These are phyloP conservation scores for Saccharomycopsis sp. DNA, from an alignment of 805 yeast genomes.

Conservation along the genomic window DNA sequence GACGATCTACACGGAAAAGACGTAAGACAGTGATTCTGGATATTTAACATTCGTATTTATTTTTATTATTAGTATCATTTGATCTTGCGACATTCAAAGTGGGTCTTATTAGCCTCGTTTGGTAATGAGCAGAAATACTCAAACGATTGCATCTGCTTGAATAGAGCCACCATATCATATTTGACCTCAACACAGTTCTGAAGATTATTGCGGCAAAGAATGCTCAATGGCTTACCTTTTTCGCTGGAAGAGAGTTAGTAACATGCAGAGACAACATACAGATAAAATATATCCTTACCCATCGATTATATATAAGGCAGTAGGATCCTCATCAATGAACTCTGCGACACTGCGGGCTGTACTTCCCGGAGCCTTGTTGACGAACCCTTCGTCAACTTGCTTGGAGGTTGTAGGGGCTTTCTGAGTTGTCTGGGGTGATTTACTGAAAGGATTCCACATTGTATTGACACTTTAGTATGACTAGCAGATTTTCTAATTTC, in stretches of 20 bases:
- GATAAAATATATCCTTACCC: conserved; percentile 7
- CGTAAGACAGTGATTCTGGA: not conserved
- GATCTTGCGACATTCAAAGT: conserved; percentile 21
- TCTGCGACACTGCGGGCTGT: conserved; percentile 10
- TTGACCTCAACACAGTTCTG: conserved; percentile 17
- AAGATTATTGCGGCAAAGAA: conserved; percentile 16
- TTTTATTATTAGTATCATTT: not conserved
- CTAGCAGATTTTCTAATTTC: no score
- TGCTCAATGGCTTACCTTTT: conserved; percentile 16
- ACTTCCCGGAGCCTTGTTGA: conserved; percentile 4
- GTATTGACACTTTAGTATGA: no score
- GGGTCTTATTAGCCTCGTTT: conserved; percentile 13
- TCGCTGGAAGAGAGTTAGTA: not conserved
- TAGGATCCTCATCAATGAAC: conserved; percentile 16
- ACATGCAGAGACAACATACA: no score
- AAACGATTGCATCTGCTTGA: conserved; percentile 19
- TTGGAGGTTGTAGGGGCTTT: not conserved
- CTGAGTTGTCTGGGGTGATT: not conserved
- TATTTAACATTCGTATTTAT: not conserved
- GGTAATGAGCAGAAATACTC: conserved; percentile 21
- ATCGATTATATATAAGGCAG: conserved; percentile 18
- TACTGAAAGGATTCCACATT: conserved; percentile 19
- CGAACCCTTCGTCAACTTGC: conserved; percentile 12
- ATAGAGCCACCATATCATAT: conserved; percentile 19
- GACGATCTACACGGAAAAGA: not conserved